Base-by-base conservation (phyloP, 495 filamentous ascomycete species). In the Trichoderma gamsii region DNA sequence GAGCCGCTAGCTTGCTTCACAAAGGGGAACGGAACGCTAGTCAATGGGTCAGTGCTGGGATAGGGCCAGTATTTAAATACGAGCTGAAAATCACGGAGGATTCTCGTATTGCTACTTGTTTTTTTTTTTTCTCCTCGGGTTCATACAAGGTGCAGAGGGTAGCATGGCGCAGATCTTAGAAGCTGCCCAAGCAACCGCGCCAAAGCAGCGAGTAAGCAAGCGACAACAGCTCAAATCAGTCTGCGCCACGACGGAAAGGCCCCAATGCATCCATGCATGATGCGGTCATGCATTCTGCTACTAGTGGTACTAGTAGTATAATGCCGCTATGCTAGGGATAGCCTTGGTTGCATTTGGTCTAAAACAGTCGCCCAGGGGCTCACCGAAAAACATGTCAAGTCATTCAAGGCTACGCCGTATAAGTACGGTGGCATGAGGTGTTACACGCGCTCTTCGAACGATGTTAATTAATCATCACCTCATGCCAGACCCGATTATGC, bases 231-330 rank as follows among this genome's bases (percentile, higher is more conserved):
- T 52, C 49, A 52, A 52, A 52, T 52, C 49, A 52, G 49, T 52
- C 49, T 52, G 49, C 49, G 49, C 49, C 49, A 52, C 49, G 49
- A 38, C 8, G 35, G 35, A 18, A 52, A 52, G 21, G 49, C 49
- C 49, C 49, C 49, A 52, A 9, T 52, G n/a, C 49, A 52, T 23
- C 49, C 49, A 21, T 52, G 49, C 49, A 52, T 52, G n/a, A 38
- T 52, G 9, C 21, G 21, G 49, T 21, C 21, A 21, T 52, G 49
- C 21, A 52, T 29, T 29, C n/a, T n/a, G n/a, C n/a, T n/a, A n/a
- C n/a, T 29, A 29, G 29, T 29, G 29, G 29, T 29, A 29, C 29
- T 4, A 29, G 4, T 5, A 21, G 7, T 52, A 29, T 5, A 21
- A 21, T 52, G 21, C 18, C 49, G 49, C 49, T n/a, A 52, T 52